A percentile compares a stretch with the other conserved stretches of the same genome.
Evolutionary conservation across 2,329 filamentous ascomycete species (phyloP).

Genomic region (Trichophyton schoenleinii): DNA sequence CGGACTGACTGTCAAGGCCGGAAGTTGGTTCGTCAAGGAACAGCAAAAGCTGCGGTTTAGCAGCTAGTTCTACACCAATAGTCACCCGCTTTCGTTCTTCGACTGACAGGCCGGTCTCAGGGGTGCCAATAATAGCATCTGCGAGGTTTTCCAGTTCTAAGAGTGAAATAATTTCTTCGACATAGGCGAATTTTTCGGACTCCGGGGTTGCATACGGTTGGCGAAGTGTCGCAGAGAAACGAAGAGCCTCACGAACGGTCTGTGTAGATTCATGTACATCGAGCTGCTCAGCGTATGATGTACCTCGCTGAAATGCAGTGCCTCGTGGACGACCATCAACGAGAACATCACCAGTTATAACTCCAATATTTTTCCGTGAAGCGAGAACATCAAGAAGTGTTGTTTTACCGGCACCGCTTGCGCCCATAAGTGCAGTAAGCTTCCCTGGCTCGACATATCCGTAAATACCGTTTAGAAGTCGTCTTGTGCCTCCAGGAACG

Average conservation of each 20-base stretch:
- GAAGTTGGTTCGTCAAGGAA: slow-evolving; percentile 94
- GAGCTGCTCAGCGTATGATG: slow-evolving; percentile 68
- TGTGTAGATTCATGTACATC: slow-evolving; percentile 76
- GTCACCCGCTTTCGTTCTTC: slow-evolving; percentile 68
- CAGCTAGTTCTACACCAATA: slow-evolving; percentile 90
- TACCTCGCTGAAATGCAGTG: slow-evolving; percentile 67
- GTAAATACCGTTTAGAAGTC: slow-evolving; percentile 73
- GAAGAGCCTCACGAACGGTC: slow-evolving; percentile 77
- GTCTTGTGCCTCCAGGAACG: slow-evolving; percentile 64
- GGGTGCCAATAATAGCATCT: slow-evolving; percentile 80
- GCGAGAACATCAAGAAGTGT: slow-evolving; percentile 79
- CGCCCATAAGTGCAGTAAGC: slow-evolving; percentile 81
- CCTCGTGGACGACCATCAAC: slow-evolving; percentile 63
- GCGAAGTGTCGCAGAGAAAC: slow-evolving; percentile 73
- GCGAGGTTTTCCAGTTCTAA: slow-evolving; percentile 84
- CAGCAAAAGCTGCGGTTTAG: slow-evolving; percentile 75
- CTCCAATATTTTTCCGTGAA: slow-evolving; percentile 74
- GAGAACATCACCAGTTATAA: slow-evolving; percentile 74
- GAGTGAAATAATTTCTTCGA: slow-evolving; percentile 80
- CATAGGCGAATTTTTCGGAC: slow-evolving; percentile 72
- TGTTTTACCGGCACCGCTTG: slow-evolving; percentile 83
- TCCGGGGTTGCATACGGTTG: slow-evolving; percentile 63
- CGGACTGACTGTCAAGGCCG: slow-evolving; percentile 83
- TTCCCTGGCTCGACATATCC: slow-evolving; percentile 92
- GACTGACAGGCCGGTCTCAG: slow-evolving; percentile 57